Conservation (phyloP, 805 yeast genomes). For the Hanseniaspora hatyaiensis region DNA sequence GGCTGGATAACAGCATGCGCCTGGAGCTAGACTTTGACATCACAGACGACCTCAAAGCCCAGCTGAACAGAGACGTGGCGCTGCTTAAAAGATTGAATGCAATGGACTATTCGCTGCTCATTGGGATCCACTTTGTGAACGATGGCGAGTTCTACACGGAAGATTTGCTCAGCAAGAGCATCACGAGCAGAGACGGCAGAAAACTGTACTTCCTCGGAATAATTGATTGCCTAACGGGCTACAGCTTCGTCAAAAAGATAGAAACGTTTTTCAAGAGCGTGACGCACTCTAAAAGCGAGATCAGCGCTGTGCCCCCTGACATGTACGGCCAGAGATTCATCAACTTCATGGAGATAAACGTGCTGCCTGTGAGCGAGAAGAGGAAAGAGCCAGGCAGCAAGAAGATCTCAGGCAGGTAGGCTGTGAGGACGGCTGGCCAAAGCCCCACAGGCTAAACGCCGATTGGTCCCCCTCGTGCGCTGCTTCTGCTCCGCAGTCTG, state of each 20-base stretch:
- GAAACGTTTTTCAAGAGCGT: conserved; percentile 81
- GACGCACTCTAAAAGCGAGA: conserved; percentile 51
- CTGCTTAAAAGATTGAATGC: conserved; percentile 65
- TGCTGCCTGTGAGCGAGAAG: not conserved
- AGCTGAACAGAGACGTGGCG: conserved; percentile 62
- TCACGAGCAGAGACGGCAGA: conserved; percentile 23
- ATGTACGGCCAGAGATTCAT: conserved; percentile 86
- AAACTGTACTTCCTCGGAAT: conserved; percentile 83
- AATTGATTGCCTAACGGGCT: conserved; percentile 83
- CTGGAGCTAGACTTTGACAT: conserved; percentile 71
- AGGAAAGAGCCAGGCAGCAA: too few species aligned
- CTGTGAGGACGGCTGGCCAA: too few species aligned
- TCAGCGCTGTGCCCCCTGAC: conserved; percentile 80
- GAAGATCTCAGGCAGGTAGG: too few species aligned
- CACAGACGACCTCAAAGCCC: conserved; percentile 47
- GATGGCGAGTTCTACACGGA: conserved; percentile 28
- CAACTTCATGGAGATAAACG: conserved; percentile 36
- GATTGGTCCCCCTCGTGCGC: too few species aligned
- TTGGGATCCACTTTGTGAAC: conserved; percentile 66
- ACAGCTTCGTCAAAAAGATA: conserved; percentile 56
- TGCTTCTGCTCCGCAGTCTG: too few species aligned
- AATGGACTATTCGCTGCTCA: conserved; percentile 86
- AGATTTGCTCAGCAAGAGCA: conserved; percentile 18
- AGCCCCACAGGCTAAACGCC: too few species aligned
- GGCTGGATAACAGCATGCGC: conserved; percentile 55